These are phyloP conservation scores for Vaccinium darrowii DNA, from an alignment of 148 eudicot genomes.

Conservation along the genomic window DNA sequence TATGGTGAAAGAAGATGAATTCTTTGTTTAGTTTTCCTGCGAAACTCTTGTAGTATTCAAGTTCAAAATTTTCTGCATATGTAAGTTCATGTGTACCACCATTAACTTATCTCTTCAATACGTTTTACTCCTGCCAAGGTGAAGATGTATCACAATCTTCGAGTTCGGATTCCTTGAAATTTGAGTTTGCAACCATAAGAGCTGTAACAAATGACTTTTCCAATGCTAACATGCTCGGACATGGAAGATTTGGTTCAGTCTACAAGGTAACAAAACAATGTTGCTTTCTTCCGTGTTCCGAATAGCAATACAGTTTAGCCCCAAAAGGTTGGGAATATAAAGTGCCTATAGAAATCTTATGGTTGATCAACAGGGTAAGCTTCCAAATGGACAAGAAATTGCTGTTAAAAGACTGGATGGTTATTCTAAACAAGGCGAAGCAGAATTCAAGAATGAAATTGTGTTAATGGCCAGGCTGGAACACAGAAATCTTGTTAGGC, in stretches of 20 bases:
- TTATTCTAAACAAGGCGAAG: conserved; percentile 28
- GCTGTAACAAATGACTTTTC: conserved; percentile 15
- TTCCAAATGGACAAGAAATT: conserved; percentile 23
- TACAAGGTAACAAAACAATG: conserved; percentile 19
- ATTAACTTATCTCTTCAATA: not conserved
- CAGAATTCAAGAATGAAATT: conserved; percentile 38
- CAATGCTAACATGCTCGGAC: conserved; percentile 13
- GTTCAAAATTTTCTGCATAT: not conserved
- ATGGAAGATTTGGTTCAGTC: conserved; percentile 29
- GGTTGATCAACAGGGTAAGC: conserved; percentile 23
- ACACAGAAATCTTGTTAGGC: conserved; percentile 25
- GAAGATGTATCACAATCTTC: not conserved
- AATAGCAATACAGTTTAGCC: not conserved
- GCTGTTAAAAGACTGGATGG: conserved; percentile 27
- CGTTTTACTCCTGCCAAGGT: not conserved
- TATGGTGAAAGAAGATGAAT: not conserved
- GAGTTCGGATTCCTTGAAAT: not conserved
- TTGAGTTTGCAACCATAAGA: not conserved
- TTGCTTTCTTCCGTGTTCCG: not conserved
- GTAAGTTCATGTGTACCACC: not conserved
- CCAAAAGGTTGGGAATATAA: not conserved
- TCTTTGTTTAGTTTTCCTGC: not conserved
- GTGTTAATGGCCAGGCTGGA: conserved; percentile 29
- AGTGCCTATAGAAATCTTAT: not conserved
- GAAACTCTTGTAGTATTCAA: not conserved